phyloP scores from a whole-genome alignment of 305 asterid species.

The Solanum hybrid region DNA sequence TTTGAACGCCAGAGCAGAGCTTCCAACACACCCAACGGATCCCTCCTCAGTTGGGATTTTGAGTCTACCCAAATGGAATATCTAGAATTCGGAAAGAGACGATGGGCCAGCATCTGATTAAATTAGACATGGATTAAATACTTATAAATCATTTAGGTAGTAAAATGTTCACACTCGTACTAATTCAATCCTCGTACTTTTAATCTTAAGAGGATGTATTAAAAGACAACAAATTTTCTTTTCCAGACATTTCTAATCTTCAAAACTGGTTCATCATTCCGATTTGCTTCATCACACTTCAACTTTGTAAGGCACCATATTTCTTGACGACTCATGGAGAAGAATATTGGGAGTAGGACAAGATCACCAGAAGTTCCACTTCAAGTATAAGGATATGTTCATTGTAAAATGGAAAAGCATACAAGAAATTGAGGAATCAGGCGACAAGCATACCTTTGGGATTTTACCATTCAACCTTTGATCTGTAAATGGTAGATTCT shows the following conservation, averaged over 20 bases:
- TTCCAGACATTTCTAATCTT: background rate
- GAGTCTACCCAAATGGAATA: constrained; percentile 98
- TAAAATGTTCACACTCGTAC: background rate
- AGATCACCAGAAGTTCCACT: background rate
- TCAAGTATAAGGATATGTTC: background rate
- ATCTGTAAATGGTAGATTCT: constrained; percentile 80
- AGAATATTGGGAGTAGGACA: background rate
- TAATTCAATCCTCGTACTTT: background rate
- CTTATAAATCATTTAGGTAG: background rate
- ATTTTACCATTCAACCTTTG: constrained; percentile 95
- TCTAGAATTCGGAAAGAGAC: constrained; percentile 85
- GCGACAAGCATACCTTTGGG: constrained; percentile 61
- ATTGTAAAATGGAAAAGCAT: background rate
- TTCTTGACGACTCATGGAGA: background rate
- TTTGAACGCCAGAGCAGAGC: constrained; percentile 80
- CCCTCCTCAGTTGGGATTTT: constrained; percentile 70
- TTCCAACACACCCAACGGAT: constrained; percentile 35
- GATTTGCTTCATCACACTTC: background rate
- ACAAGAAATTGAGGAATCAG: background rate
- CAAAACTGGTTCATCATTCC: background rate
- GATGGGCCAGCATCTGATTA: constrained; percentile 92
- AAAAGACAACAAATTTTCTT: background rate
- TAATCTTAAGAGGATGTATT: background rate
- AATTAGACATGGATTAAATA: constrained; percentile 9
- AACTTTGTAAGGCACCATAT: background rate